Evolutionary conservation across 176 grass and related monocot species (phyloP).

Genomic region (Zizania latifolia): DNA sequence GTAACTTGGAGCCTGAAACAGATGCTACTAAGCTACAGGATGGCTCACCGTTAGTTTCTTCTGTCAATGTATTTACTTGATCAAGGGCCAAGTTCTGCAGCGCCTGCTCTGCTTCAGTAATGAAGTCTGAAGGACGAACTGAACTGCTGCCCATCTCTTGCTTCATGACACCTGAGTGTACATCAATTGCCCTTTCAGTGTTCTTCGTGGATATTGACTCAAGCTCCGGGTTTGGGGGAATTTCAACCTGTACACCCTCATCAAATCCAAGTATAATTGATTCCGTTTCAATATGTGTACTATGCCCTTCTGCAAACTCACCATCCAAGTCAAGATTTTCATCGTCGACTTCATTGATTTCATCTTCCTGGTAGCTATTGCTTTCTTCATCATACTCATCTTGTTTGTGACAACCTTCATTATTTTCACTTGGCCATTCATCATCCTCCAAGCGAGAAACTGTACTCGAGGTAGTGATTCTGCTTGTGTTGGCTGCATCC

Average conservation of each 20-base stretch:
- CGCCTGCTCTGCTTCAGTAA: constrained; percentile 58
- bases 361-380: constrained; percentile 56
- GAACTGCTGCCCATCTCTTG: constrained; percentile 33
- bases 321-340: constrained; percentile 58
- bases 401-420: constrained; percentile 46
- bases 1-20: constrained; percentile 47
- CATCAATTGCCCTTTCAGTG: constrained; percentile 39
- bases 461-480: constrained; percentile 45
- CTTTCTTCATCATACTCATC: constrained; percentile 70
- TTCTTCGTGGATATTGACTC: constrained; percentile 50
- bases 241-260: constrained; percentile 88
- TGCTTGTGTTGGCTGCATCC: constrained; percentile 39
- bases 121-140: constrained; percentile 28
- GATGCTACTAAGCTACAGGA: constrained; percentile 23
- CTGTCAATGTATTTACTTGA: constrained; percentile 30
- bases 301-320: constrained; percentile 46
- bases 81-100: constrained; percentile 60
- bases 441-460: constrained; percentile 57
- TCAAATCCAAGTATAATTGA: constrained; percentile 91
- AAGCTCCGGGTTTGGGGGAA: constrained; percentile 55
- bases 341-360: constrained; percentile 53
- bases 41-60: constrained; percentile 33
- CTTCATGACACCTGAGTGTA: constrained; percentile 33
- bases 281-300: constrained; percentile 47
- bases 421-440: constrained; percentile 63